Percentiles rank a stretch among this genome's conserved stretches.
Conservation (phyloP, 1,139 yeast species). For the Suzukiozyma palmioleophila region DNA sequence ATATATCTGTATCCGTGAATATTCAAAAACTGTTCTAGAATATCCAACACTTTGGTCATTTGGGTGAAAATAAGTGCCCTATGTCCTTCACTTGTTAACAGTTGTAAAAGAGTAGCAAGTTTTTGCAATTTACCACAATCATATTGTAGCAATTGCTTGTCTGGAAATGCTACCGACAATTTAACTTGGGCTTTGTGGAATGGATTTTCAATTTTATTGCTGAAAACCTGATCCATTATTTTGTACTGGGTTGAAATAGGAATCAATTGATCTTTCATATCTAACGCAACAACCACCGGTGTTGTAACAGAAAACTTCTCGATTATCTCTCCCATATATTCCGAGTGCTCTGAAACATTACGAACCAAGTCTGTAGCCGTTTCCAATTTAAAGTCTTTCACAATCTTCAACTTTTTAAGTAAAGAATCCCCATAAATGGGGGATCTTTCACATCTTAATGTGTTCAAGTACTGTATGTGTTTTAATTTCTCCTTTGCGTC, state of each 20-base stretch:
- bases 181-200: constrained; percentile 85
- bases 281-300: constrained; percentile 78
- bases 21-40: constrained; percentile 87
- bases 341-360: constrained; percentile 41
- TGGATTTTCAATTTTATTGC: constrained; percentile 49
- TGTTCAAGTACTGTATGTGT: constrained; percentile 62
- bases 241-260: constrained; percentile 30
- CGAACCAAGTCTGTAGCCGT: constrained; percentile 33
- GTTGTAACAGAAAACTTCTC: constrained; percentile 84
- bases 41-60: constrained; percentile 95
- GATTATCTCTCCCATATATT: constrained; percentile 45
- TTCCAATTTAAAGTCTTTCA: constrained; percentile 9
- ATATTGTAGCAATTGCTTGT: constrained; percentile 82
- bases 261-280: constrained; percentile 59
- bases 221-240: constrained; percentile 30
- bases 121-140: constrained; percentile 97
- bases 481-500: constrained; percentile 48
- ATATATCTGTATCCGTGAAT: constrained; percentile 92
- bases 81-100: constrained; percentile 81
- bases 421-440: constrained; percentile 55
- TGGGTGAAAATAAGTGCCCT: constrained; percentile 95
- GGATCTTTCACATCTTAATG: constrained; percentile 50
- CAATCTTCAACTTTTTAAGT: constrained; percentile 19
- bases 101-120: constrained; percentile 68
- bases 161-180: constrained; percentile 92